A percentile compares a stretch with the other conserved stretches of the same genome.
Conservation (phyloP, 768 basidiomycete species). For the Leccinum imitatum region DNA sequence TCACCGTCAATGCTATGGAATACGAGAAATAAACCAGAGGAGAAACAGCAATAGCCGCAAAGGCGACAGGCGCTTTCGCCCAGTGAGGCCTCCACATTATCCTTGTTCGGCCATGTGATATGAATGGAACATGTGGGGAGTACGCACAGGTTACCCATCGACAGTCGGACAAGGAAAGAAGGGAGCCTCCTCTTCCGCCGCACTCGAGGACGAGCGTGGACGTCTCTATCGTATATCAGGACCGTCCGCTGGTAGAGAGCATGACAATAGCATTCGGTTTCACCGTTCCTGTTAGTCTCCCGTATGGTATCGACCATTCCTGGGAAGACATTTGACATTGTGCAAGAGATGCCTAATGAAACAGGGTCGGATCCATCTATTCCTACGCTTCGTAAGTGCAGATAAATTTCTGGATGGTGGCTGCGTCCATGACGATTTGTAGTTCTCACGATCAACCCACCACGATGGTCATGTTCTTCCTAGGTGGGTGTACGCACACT, state of each 20-base stretch:
- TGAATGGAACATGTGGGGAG: neutral
- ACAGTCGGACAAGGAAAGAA: constrained; percentile 55
- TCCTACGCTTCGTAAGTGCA: constrained; percentile 36
- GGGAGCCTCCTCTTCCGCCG: constrained; percentile 56
- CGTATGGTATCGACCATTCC: constrained; percentile 67
- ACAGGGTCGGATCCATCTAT: constrained; percentile 28
- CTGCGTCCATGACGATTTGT: neutral
- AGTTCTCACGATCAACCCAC: constrained; percentile 63
- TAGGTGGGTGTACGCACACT: constrained; percentile 96
- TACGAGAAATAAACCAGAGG: constrained; percentile 82
- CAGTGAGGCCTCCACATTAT: constrained; percentile 58
- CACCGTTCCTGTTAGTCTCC: neutral
- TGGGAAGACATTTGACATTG: constrained; percentile 82
- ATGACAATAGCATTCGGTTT: neutral
- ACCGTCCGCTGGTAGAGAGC: neutral
- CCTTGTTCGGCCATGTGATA: neutral
- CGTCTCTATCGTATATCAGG: constrained; percentile 26
- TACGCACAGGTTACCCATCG: constrained; percentile 69
- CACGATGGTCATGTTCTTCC: constrained; percentile 92
- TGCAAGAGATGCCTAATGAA: constrained; percentile 42
- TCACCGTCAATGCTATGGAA: constrained; percentile 84
- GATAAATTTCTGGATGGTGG: neutral
- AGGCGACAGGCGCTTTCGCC: constrained; percentile 65
- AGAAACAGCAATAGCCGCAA: constrained; percentile 82
- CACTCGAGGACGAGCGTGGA: constrained; percentile 17